A percentile compares a stretch with the other conserved stretches of the same genome.
Conservation (phyloP, 208 protist species). For the Strigomonas culicis region DNA sequence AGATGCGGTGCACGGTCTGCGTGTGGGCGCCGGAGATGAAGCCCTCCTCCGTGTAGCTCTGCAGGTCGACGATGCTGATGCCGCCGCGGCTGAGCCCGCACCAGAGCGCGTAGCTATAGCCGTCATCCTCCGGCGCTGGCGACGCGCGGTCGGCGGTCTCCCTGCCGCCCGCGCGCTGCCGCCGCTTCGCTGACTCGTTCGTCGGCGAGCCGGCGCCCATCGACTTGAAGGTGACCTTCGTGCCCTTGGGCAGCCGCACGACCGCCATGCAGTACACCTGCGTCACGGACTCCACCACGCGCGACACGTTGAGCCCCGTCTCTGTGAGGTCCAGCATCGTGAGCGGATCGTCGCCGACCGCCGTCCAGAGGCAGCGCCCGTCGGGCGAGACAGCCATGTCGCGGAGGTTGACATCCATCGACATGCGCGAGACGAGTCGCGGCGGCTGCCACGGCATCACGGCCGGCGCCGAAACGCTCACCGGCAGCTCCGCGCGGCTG, state of each 20-base stretch:
- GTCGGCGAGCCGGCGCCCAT: slow-evolving; percentile 9
- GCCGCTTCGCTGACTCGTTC: background rate
- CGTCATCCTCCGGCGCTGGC: slow-evolving; percentile 14
- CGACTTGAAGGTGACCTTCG: slow-evolving; percentile 64
- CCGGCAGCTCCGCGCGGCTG: background rate
- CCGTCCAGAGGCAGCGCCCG: slow-evolving; percentile 54
- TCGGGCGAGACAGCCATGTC: slow-evolving; percentile 70
- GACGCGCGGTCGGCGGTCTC: slow-evolving; percentile 14
- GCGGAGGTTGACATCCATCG: slow-evolving; percentile 32
- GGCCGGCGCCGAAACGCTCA: background rate
- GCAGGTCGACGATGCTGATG: slow-evolving; percentile 71
- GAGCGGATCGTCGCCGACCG: slow-evolving; percentile 76
- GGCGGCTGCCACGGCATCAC: slow-evolving; percentile 7
- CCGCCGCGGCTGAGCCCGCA: slow-evolving; percentile 71
- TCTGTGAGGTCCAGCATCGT: slow-evolving; percentile 56
- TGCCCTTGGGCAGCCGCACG: slow-evolving; percentile 54
- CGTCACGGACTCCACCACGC: slow-evolving; percentile 55
- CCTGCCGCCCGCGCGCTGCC: background rate
- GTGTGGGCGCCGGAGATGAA: slow-evolving; percentile 63
- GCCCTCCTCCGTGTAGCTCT: slow-evolving; percentile 34
- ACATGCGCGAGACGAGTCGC: slow-evolving; percentile 53
- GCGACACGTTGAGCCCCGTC: slow-evolving; percentile 37
- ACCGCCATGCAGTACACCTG: slow-evolving; percentile 83
- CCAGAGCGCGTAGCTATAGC: slow-evolving; percentile 54
- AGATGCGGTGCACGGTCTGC: slow-evolving; percentile 69